These are phyloP conservation scores for Pichia insulana DNA, from an alignment of 805 yeast species.

Conservation along the genomic window DNA sequence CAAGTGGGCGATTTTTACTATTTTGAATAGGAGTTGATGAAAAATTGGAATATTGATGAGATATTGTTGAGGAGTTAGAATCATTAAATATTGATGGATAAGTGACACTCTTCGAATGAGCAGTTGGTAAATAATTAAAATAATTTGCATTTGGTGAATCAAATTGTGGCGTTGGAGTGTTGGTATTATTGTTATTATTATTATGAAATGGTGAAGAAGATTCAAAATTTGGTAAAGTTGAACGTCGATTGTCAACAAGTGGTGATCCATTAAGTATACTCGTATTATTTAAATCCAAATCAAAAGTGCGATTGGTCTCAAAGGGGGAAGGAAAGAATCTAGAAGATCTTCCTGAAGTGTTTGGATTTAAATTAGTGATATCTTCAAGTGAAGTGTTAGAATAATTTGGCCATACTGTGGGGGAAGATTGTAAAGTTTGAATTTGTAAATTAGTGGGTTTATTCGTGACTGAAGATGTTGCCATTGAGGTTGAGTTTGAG, in stretches of 20 bases:
- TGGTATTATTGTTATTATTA: background rate
- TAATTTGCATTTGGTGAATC: slow-evolving; percentile 2
- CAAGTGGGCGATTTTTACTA: background rate
- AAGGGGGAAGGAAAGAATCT: slow-evolving; percentile 30
- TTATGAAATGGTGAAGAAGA: background rate
- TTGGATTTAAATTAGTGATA: slow-evolving; percentile 16
- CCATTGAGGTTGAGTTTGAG: background rate
- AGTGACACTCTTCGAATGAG: background rate
- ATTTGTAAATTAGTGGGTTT: slow-evolving; percentile 8
- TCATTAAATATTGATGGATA: slow-evolving; percentile 2
- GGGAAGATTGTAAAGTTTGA: slow-evolving; percentile 13
- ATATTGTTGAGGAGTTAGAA: background rate
- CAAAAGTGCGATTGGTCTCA: background rate
- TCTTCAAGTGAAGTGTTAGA: slow-evolving; percentile 17
- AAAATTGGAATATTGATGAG: slow-evolving; percentile 2
- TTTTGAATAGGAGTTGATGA: slow-evolving; percentile 5
- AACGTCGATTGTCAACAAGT: background rate
- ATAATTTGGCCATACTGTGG: slow-evolving; percentile 20
- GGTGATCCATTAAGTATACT: slow-evolving; percentile 1
- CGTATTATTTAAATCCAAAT: background rate
- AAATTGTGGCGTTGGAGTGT: slow-evolving; percentile 7
- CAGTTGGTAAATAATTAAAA: slow-evolving; percentile 1
- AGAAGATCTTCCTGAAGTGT: slow-evolving; percentile 9
- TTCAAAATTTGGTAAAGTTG: background rate
- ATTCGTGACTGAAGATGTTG: slow-evolving; percentile 3